These are phyloP conservation scores for Citrullus mucosospermus DNA, from an alignment of 306 rosid genomes.

Conservation along the genomic window DNA sequence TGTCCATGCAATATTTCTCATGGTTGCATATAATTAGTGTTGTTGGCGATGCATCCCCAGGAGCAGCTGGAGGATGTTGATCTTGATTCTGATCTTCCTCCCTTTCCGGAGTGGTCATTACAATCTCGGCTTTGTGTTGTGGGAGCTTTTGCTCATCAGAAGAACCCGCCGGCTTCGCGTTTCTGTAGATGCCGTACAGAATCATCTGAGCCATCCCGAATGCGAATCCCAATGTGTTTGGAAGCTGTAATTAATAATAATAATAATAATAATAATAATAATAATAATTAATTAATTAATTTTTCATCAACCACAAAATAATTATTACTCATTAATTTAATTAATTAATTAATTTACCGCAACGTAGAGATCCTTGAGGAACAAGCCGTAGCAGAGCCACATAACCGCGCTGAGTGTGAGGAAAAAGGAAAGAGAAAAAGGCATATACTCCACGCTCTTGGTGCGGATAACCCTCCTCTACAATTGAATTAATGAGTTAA, in stretches of 20 bases:
- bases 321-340: no score
- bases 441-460: conserved; percentile 93
- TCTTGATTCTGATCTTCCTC: neutral
- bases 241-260: conserved; percentile 33
- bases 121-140: conserved; percentile 30
- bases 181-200: conserved; percentile 51
- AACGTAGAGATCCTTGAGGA: conserved; percentile 60
- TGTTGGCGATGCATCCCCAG: neutral
- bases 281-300: no score
- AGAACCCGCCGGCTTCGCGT: conserved; percentile 12
- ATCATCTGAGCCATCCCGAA: conserved; percentile 88
- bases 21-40: neutral
- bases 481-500: no score
- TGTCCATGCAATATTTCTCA: neutral
- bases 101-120: neutral
- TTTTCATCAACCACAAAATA: no score
- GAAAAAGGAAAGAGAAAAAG: conserved; percentile 58
- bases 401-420: conserved; percentile 71
- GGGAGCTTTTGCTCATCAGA: conserved; percentile 26
- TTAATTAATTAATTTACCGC: conserved; percentile 21
- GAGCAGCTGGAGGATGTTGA: neutral
- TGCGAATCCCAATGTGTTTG: conserved; percentile 70
- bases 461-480: conserved; percentile 53
- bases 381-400: conserved; percentile 87
- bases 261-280: neutral